Evolutionary conservation across 331 rosid species (phyloP).

Genomic region (Quercus phellos): DNA sequence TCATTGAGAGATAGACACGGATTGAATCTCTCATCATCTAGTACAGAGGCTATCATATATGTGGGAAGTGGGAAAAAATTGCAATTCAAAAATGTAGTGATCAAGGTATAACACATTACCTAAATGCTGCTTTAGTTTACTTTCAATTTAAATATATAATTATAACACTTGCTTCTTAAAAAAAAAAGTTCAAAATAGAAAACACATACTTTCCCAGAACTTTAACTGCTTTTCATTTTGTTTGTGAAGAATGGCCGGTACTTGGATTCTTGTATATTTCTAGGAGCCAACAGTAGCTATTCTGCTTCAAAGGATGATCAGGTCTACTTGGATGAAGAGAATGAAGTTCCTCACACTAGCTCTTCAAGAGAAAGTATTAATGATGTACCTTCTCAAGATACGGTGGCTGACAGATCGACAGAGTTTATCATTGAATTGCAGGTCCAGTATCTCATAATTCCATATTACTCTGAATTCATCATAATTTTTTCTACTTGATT

Average conservation of each 20-base stretch:
- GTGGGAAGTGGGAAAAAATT: slow-evolving; percentile 82
- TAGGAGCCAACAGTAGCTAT: slow-evolving; percentile 89
- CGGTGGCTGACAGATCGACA: slow-evolving; percentile 30
- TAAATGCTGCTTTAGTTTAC: not conserved
- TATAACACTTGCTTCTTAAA: too few species aligned
- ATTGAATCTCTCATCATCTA: slow-evolving; percentile 43
- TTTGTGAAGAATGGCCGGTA: slow-evolving; percentile 58
- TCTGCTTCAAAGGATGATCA: slow-evolving; percentile 60
- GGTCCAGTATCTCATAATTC: slow-evolving; percentile 41
- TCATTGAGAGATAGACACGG: slow-evolving; percentile 61
- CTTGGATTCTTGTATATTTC: slow-evolving; percentile 84
- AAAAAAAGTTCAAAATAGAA: too few species aligned
- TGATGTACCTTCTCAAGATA: slow-evolving; percentile 35
- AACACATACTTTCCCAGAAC: slow-evolving; percentile 1
- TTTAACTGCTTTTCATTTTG: slow-evolving; percentile 6
- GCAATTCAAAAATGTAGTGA: slow-evolving; percentile 81
- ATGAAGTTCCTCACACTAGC: slow-evolving; percentile 31
- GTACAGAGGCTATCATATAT: slow-evolving; percentile 74
- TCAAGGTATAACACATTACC: slow-evolving; percentile 51
- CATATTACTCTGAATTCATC: not conserved
- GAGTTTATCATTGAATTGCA: slow-evolving; percentile 76
- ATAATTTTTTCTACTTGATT: not conserved
- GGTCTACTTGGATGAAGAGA: slow-evolving; percentile 53
- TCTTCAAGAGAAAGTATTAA: slow-evolving; percentile 34
- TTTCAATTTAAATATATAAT: not conserved